These are phyloP conservation scores for Rhynchosporium agropyri DNA, from an alignment of 2,329 filamentous ascomycete genomes.

Conservation along the genomic window DNA sequence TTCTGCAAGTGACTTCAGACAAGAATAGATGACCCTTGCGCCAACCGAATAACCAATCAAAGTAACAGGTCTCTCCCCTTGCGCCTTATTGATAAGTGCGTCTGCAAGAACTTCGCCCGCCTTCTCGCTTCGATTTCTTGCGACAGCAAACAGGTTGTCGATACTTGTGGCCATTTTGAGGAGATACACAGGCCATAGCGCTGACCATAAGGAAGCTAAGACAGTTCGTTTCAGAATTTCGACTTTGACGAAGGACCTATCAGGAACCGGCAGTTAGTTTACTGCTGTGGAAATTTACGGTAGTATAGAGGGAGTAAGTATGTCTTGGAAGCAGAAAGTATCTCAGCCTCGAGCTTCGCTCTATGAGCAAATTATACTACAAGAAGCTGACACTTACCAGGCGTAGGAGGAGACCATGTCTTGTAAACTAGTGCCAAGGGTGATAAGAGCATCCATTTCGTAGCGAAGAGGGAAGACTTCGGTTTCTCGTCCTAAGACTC, in stretches of 20 bases:
- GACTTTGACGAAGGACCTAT: conserved; percentile 54
- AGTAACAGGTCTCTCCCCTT: conserved; percentile 66
- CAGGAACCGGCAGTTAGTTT: too few relatives aligned
- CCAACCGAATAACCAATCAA: conserved; percentile 64
- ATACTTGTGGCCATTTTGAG: conserved; percentile 55
- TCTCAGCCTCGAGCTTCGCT: too few relatives aligned
- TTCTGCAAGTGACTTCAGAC: conserved; percentile 61
- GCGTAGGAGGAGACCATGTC: conserved; percentile 63
- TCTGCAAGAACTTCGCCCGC: conserved; percentile 64
- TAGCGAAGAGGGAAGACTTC: conserved; percentile 86
- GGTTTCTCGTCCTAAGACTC: conserved; percentile 67
- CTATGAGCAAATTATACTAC: too few relatives aligned
- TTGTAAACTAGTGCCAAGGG: conserved; percentile 73
- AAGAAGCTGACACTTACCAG: conserved; percentile 43
- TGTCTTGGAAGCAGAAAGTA: too few relatives aligned
- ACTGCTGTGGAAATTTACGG: too few relatives aligned
- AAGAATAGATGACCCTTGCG: conserved; percentile 65
- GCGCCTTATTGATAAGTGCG: conserved; percentile 73
- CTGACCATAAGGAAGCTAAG: conserved; percentile 47
- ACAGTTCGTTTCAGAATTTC: conserved; percentile 63
- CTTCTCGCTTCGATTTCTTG: conserved; percentile 60
- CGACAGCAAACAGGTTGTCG: conserved; percentile 64
- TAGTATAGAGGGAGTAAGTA: too few relatives aligned
- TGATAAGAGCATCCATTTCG: conserved; percentile 76
- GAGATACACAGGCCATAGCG: conserved; percentile 54